phyloP scores from a whole-genome alignment of 805 yeast species.

The Metschnikowia hibisci region DNA sequence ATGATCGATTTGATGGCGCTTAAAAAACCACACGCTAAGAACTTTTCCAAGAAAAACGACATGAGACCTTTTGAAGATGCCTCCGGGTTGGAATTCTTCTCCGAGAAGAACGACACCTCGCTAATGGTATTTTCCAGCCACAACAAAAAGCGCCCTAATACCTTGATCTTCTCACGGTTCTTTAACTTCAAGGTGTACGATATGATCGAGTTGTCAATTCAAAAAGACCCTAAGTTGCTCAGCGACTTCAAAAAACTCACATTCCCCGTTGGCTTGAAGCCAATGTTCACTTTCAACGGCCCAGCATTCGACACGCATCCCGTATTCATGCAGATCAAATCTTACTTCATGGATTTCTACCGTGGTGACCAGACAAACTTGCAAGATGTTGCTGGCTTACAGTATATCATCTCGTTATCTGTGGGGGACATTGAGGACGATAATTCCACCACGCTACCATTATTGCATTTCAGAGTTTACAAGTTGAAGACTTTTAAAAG shows the following conservation, averaged over 20 bases:
- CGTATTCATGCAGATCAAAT: slow-evolving; percentile 76
- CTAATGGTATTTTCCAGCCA: slow-evolving; percentile 72
- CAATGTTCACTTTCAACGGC: slow-evolving; percentile 92
- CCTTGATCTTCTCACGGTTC: slow-evolving; percentile 81
- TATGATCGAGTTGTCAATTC: slow-evolving; percentile 84
- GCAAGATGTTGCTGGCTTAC: slow-evolving; percentile 93
- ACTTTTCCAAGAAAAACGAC: slow-evolving; percentile 85
- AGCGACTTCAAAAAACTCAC: slow-evolving; percentile 77
- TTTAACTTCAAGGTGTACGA: slow-evolving; percentile 89
- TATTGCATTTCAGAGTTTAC: slow-evolving; percentile 87
- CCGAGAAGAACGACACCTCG: slow-evolving; percentile 92
- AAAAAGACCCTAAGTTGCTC: slow-evolving; percentile 62
- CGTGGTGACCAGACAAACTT: slow-evolving; percentile 76
- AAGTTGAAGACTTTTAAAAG: slow-evolving; percentile 75
- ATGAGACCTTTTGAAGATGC: slow-evolving; percentile 92
- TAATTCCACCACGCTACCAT: slow-evolving; percentile 69
- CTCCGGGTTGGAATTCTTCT: slow-evolving; percentile 77
- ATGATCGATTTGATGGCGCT: slow-evolving; percentile 84
- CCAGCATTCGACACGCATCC: slow-evolving; percentile 89
- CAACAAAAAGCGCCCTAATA: slow-evolving; percentile 91
- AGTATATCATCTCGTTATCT: slow-evolving; percentile 79
- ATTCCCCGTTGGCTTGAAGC: slow-evolving; percentile 85
- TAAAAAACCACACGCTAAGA: slow-evolving; percentile 85
- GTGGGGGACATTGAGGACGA: slow-evolving; percentile 73
- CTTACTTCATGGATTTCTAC: slow-evolving; percentile 86